These are phyloP conservation scores for Mesembryanthemum crystallinum DNA, from an alignment of 148 eudicot genomes.

Conservation along the genomic window DNA sequence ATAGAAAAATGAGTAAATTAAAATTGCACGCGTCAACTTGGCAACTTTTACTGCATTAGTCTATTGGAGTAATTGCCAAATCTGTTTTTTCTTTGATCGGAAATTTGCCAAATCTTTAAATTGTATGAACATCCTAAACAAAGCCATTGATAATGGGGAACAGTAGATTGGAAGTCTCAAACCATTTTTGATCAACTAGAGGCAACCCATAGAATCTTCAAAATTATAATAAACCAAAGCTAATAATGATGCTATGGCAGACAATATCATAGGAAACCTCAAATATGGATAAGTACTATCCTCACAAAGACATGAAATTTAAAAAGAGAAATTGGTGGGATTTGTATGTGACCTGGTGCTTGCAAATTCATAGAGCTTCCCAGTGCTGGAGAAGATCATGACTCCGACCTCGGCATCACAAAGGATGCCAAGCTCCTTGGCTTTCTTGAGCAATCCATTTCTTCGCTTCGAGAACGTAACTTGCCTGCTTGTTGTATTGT, in stretches of 20 bases:
- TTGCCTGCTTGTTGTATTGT: slow-evolving; percentile 26
- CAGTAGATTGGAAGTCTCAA: neutral
- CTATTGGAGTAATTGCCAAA: neutral
- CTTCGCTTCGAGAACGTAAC: slow-evolving; percentile 24
- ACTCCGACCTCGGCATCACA: slow-evolving; percentile 30
- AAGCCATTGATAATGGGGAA: neutral
- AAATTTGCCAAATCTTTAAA: neutral
- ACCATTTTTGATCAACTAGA: neutral
- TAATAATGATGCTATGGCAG: slow-evolving; percentile 1
- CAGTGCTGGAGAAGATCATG: slow-evolving; percentile 22
- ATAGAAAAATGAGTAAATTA: too few species aligned
- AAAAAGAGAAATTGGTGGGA: neutral
- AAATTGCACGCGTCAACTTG: too few species aligned
- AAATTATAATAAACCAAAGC: too few species aligned
- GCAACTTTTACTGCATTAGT: neutral
- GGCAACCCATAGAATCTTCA: neutral
- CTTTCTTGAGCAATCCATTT: slow-evolving; percentile 24
- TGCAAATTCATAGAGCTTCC: slow-evolving; percentile 24
- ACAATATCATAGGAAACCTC: slow-evolving; percentile 1
- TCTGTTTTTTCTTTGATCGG: too few species aligned
- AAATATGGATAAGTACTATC: neutral
- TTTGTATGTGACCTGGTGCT: slow-evolving; percentile 2
- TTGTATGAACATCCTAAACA: neutral
- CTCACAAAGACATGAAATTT: neutral
- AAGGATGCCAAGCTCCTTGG: slow-evolving; percentile 21